A percentile compares a stretch with the other conserved stretches of the same genome.
These are phyloP conservation scores for Datisca glomerata DNA, from an alignment of 306 rosid species.

Conservation along the genomic window DNA sequence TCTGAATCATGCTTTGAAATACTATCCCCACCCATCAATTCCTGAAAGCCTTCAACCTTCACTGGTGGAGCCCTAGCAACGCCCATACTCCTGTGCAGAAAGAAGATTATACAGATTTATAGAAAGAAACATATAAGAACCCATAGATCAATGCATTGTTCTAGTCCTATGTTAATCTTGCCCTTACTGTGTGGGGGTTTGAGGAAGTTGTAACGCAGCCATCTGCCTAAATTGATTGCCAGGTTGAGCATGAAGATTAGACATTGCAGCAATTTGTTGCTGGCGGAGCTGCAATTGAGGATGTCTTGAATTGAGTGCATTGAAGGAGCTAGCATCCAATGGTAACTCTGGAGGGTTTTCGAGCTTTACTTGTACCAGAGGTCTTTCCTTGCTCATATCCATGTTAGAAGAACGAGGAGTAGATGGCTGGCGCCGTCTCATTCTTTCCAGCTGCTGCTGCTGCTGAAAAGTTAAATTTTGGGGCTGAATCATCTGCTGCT, in stretches of 20 bases:
- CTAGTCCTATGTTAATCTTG: conserved; percentile 6
- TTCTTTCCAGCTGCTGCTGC: conserved; percentile 49
- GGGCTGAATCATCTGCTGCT: conserved; percentile 44
- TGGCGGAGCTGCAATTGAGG: conserved; percentile 73
- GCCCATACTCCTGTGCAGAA: conserved; percentile 47
- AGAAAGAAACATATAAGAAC: conserved; percentile 2
- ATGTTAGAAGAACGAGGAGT: conserved; percentile 44
- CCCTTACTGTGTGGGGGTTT: conserved; percentile 65
- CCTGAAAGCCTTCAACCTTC: conserved; percentile 89
- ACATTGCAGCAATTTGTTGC: conserved; percentile 61
- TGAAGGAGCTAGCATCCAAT: conserved; percentile 42
- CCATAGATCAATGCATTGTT: conserved; percentile 4
- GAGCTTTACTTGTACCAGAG: conserved; percentile 78
- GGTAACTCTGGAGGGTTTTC: conserved; percentile 62
- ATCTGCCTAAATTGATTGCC: conserved; percentile 62
- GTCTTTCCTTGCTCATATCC: conserved; percentile 71
- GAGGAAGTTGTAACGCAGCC: conserved; percentile 48
- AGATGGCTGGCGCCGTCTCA: conserved; percentile 46
- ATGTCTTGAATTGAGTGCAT: conserved; percentile 37
- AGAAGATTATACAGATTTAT: conserved; percentile 8
- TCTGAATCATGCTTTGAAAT: conserved; percentile 73
- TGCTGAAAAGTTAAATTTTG: conserved; percentile 37
- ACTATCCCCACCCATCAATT: conserved; percentile 83
- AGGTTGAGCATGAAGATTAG: conserved; percentile 48
- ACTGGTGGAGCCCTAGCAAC: conserved; percentile 81